phyloP scores from a whole-genome alignment of 129 eudicot species.

The Mikania micrantha region DNA sequence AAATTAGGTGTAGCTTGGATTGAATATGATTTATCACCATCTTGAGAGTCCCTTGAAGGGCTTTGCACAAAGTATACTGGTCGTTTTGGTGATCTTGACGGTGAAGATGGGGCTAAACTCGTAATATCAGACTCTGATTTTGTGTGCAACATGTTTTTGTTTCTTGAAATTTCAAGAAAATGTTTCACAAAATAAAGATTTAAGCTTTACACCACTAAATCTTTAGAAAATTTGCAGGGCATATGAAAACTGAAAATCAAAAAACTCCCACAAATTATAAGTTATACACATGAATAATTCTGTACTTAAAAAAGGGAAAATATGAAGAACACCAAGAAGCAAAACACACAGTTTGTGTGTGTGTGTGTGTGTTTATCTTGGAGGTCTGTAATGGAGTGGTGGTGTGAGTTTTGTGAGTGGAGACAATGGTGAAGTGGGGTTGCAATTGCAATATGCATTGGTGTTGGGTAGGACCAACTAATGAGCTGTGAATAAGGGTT shows the following conservation, averaged over 20 bases:
- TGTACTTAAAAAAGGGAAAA: neutral
- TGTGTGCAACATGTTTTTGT: constrained; percentile 54
- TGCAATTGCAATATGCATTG: constrained; percentile 19
- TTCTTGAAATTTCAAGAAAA: constrained; percentile 12
- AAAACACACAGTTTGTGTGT: constrained; percentile 1
- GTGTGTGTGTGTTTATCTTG: neutral
- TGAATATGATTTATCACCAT: constrained; percentile 91
- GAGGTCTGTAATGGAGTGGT: neutral
- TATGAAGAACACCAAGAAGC: neutral
- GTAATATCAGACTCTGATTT: constrained; percentile 95
- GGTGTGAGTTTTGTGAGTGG: constrained; percentile 15
- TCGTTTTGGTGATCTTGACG: constrained; percentile 87
- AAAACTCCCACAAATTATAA: constrained; percentile 23
- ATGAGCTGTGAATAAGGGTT: constrained; percentile 22
- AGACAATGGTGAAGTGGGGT: constrained; percentile 8
- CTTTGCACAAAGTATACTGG: constrained; percentile 89
- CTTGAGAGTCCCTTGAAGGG: constrained; percentile 98
- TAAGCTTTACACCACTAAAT: constrained; percentile 11
- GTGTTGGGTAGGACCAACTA: constrained; percentile 19
- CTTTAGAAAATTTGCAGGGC: neutral
- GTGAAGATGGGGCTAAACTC: constrained; percentile 95
- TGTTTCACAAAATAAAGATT: neutral
- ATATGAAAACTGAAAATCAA: neutral
- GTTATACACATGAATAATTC: too few species aligned
- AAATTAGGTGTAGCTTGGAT: constrained; percentile 84